Evolutionary conservation across 2,329 filamentous ascomycete genomes (phyloP).

Genomic region (Cyclaneusma minus): DNA sequence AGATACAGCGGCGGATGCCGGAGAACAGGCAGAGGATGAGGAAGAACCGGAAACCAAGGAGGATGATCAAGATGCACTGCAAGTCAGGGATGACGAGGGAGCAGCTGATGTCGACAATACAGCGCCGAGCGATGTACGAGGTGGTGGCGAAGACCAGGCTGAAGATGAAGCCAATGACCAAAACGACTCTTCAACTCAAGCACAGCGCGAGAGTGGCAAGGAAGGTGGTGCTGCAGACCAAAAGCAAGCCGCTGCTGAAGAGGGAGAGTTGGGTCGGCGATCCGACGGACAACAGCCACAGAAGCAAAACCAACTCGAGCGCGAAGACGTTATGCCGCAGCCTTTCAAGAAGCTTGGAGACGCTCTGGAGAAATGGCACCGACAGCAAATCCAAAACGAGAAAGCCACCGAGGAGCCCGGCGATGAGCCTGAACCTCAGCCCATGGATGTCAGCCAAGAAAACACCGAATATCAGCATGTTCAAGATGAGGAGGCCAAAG

Average conservation of each 20-base stretch:
- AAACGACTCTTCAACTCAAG: conserved; percentile 41
- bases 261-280: conserved; percentile 36
- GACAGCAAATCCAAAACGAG: conserved; percentile 51
- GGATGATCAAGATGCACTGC: conserved; percentile 28
- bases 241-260: conserved; percentile 45
- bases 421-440: conserved; percentile 1
- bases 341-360: conserved; percentile 93
- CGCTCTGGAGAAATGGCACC: conserved; percentile 82
- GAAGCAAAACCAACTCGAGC: conserved; percentile 18
- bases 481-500: conserved; percentile 62
- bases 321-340: conserved; percentile 34
- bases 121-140: conserved; percentile 46
- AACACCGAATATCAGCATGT: conserved; percentile 90
- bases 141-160: conserved; percentile 49
- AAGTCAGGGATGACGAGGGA: conserved; percentile 28
- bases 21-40: conserved; percentile 29
- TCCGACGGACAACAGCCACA: conserved; percentile 24
- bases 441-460: conserved; percentile 40
- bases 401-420: conserved; percentile 14
- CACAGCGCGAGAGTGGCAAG: conserved; percentile 51
- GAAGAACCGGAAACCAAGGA: conserved; percentile 34
- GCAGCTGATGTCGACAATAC: conserved; percentile 43
- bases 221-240: conserved; percentile 51
- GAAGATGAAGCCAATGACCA: conserved; percentile 47
- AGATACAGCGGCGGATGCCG: conserved; percentile 35